A percentile compares a stretch with the other conserved stretches of the same genome.
Evolutionary conservation across 768 basidiomycete species (phyloP).

Genomic region (Baorangia bicolor): DNA sequence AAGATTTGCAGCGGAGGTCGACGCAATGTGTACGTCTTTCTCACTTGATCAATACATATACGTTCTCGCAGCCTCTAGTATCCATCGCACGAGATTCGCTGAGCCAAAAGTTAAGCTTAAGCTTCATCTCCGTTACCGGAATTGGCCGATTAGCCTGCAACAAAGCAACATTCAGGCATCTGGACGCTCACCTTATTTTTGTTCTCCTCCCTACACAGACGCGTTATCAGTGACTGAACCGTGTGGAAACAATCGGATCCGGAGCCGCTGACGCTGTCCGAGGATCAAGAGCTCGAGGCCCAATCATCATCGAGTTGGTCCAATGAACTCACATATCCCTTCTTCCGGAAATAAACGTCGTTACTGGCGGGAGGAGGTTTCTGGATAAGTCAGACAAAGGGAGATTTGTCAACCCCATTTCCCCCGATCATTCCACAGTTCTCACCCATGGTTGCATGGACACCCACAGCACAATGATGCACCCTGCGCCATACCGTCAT

Average conservation of each 20-base stretch:
- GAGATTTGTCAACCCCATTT: background rate
- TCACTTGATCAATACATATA: background rate
- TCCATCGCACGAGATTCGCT: background rate
- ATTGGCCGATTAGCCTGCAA: background rate
- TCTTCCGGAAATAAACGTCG: background rate
- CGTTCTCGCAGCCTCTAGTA: background rate
- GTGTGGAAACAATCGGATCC: background rate
- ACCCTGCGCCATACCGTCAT: slow-evolving; percentile 8
- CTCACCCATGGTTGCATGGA: slow-evolving; percentile 12
- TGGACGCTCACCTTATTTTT: slow-evolving; percentile 1
- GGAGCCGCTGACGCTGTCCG: background rate
- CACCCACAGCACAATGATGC: slow-evolving; percentile 3
- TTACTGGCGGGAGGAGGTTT: background rate
- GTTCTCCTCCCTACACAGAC: background rate
- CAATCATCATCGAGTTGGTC: background rate
- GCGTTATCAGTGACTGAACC: background rate
- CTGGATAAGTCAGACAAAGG: background rate
- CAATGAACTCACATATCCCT: background rate
- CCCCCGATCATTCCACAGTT: slow-evolving; percentile 3
- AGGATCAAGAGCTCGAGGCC: slow-evolving; percentile 9
- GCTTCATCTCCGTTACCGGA: slow-evolving; percentile 2
- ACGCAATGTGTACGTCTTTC: background rate
- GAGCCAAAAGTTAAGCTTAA: slow-evolving; percentile 3
- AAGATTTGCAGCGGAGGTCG: background rate
- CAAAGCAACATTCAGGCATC: background rate